These are phyloP conservation scores for Coniosporium tulheliwenetii DNA, from an alignment of 2,329 filamentous ascomycete genomes.

Conservation along the genomic window DNA sequence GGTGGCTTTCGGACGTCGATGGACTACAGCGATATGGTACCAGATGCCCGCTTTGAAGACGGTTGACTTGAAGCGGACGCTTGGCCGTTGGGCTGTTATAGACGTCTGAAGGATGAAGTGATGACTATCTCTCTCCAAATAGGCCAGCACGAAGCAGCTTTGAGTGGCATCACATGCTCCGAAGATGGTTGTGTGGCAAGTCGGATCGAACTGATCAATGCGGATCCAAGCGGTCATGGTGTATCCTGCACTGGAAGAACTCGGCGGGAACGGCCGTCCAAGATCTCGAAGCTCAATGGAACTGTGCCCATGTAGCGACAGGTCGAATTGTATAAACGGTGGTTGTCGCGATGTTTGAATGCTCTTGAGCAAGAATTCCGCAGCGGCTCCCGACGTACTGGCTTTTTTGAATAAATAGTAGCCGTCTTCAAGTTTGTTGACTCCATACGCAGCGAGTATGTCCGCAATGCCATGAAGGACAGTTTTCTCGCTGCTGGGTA, in stretches of 20 bases:
- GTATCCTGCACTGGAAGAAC: conserved; percentile 60
- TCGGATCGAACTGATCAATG: conserved; percentile 71
- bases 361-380: conserved; percentile 59
- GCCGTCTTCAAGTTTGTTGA: conserved; percentile 69
- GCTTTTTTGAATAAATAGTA: conserved; percentile 55
- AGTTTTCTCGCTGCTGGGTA: not conserved
- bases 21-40: conserved; percentile 89
- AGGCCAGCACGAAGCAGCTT: conserved; percentile 84
- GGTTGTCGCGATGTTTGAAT: conserved; percentile 62
- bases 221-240: conserved; percentile 82
- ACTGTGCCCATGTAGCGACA: conserved; percentile 73
- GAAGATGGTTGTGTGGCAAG: conserved; percentile 85
- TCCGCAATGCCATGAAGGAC: conserved; percentile 52
- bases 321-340: conserved; percentile 83
- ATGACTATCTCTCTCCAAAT: conserved; percentile 81
- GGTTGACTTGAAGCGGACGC: conserved; percentile 80
- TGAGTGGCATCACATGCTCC: conserved; percentile 86
- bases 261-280: conserved; percentile 70
- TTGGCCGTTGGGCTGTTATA: conserved; percentile 69
- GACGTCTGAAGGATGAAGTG: conserved; percentile 96
- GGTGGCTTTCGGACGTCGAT: conserved; percentile 62
- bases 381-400: conserved; percentile 31
- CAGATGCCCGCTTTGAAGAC: conserved; percentile 62
- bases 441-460: conserved; percentile 56
- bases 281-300: conserved; percentile 84